Evolutionary conservation across 805 yeast genomes (phyloP).

Genomic region (Hanseniaspora taiwanica): DNA sequence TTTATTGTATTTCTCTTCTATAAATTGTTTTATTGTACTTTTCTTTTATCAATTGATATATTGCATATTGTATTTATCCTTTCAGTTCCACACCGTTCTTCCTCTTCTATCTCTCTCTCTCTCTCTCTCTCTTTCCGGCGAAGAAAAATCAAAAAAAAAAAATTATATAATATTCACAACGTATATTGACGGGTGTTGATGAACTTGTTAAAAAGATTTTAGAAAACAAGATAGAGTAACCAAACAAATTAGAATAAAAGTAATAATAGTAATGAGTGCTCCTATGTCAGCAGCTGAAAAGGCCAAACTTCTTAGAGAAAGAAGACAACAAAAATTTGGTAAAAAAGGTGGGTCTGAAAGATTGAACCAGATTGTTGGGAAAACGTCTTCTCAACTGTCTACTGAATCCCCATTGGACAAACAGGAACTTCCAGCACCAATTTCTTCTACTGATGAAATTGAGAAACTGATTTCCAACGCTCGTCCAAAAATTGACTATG

Average conservation of each 20-base stretch:
- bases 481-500: not conserved
- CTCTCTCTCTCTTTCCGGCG: no score
- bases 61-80: no score
- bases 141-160: no score
- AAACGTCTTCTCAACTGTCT: constrained; percentile 24
- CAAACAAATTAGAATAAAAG: not conserved
- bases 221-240: not conserved
- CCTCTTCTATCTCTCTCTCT: no score
- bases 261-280: constrained; percentile 24
- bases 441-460: constrained; percentile 8
- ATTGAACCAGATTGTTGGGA: constrained; percentile 35
- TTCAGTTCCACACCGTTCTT: no score
- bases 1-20: no score
- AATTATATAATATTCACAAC: no score
- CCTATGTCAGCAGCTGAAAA: constrained; percentile 40
- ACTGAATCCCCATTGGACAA: constrained; percentile 23
- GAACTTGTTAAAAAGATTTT: not conserved
- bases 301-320: constrained; percentile 43
- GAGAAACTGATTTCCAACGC: constrained; percentile 11
- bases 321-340: constrained; percentile 46
- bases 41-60: no score
- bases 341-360: constrained; percentile 42
- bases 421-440: constrained; percentile 1
- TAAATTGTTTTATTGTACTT: no score
- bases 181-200: no score